Base-by-base conservation (phyloP, 108 stramenopile genomes). In the Seminavis robusta region DNA sequence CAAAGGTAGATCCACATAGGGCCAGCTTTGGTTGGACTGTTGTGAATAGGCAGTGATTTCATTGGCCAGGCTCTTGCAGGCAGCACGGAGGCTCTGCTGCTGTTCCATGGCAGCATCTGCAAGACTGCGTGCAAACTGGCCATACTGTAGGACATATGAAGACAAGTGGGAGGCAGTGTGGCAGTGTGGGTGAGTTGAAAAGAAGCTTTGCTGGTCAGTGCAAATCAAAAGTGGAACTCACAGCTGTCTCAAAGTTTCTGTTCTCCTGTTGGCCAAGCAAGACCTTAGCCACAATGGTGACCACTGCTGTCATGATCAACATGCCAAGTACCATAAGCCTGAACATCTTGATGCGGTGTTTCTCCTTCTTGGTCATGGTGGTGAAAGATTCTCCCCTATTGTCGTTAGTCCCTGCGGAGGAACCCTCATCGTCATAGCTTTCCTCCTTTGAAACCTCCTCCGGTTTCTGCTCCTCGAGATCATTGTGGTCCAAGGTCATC, bases 1-100 rank as follows among this genome's bases (percentile, higher is more conserved):
- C 29, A 9, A 29, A 1, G 52, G 52, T 19, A 63, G 4, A 17
- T 40, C 24, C 31, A 63, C 63, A 47, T 54, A 63, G 23, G 63
- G 63, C 63, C 63, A 63, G 13, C 17, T 19, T 30, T 26, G 23
- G 29, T 47, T 33, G 4, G 34, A 16, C 5, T 26, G 3, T 19
- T 49, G 1, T 20, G 40, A 36, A 5, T 41, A 29, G 17, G 27
- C 19, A 1, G 61, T 50, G 13, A 51, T n/a, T 26, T 7, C 21
- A 17, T 50, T n/a, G 24, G 48, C 25, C 4, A 7, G 17, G 6
- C 21, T 26, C 4, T 15, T 17, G 24, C 16, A 50, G 7, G 21
- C 48, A 8, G 25, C n/a, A 20, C 16, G 17, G 28, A 50, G n/a
- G 24, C 16, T 50, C 48, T 50, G n/a, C 27, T 50, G 48, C 23